These are phyloP conservation scores for Mycena kentingensis DNA, from an alignment of 768 basidiomycete genomes.

Conservation along the genomic window DNA sequence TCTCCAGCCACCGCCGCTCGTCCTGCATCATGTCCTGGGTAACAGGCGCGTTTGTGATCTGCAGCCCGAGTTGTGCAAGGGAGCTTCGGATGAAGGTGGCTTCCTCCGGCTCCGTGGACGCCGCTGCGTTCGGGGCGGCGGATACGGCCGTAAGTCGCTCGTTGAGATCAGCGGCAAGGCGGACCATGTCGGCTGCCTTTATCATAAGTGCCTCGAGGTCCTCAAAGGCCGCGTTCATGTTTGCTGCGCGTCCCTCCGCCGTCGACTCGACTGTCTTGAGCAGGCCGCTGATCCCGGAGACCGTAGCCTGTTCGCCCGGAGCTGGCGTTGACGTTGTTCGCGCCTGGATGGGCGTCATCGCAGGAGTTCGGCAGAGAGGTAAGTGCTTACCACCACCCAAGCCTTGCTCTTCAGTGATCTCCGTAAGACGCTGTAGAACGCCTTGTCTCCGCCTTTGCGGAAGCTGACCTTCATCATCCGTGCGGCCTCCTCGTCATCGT, in stretches of 20 bases:
- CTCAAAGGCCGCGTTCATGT: constrained; percentile 74
- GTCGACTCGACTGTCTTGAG: constrained; percentile 72
- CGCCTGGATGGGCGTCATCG: constrained; percentile 23
- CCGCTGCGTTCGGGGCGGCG: constrained; percentile 13
- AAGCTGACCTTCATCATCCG: constrained; percentile 83
- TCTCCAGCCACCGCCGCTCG: constrained; percentile 76
- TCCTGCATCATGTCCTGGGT: constrained; percentile 88
- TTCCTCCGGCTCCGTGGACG: constrained; percentile 67
- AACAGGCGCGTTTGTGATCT: constrained; percentile 76
- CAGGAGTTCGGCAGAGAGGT: constrained; percentile 1
- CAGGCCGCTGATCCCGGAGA: constrained; percentile 69
- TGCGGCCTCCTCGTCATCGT: constrained; percentile 36
- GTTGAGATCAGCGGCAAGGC: constrained; percentile 85
- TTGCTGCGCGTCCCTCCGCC: constrained; percentile 59
- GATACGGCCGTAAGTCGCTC: constrained; percentile 63
- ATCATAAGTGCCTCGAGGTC: constrained; percentile 91
- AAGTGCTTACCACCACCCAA: constrained; percentile 61
- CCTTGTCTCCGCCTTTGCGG: constrained; percentile 85
- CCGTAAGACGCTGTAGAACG: constrained; percentile 78
- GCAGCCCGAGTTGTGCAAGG: constrained; percentile 85
- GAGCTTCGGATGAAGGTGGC: constrained; percentile 87
- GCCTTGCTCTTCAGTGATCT: constrained; percentile 66
- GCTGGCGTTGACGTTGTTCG: constrained; percentile 8
- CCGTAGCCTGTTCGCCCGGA: constrained; percentile 9
- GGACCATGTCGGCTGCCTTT: constrained; percentile 92